These are phyloP conservation scores for Lathyrus aphaca DNA, from an alignment of 306 rosid species.

Conservation along the genomic window DNA sequence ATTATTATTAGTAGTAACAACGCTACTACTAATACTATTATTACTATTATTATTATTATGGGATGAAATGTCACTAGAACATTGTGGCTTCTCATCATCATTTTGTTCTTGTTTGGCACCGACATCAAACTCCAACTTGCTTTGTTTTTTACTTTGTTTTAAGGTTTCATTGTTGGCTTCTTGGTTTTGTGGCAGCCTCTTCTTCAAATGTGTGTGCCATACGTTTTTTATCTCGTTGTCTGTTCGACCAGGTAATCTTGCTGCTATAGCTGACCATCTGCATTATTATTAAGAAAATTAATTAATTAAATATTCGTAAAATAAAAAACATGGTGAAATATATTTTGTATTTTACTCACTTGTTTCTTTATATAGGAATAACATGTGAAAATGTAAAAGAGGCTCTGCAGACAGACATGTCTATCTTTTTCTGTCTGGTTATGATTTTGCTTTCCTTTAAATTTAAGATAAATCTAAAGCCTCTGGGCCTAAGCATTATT, in stretches of 20 bases:
- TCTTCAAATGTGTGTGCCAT: constrained; percentile 94
- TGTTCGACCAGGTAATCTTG: constrained; percentile 81
- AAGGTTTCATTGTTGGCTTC: neutral
- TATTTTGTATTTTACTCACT: too few species aligned
- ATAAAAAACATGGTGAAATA: too few species aligned
- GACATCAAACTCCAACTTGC: constrained; percentile 13
- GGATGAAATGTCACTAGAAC: constrained; percentile 61
- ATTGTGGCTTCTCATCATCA: constrained; percentile 31
- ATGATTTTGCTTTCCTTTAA: constrained; percentile 35
- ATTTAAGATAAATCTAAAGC: constrained; percentile 8
- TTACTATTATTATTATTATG: neutral
- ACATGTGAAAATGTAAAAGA: constrained; percentile 40
- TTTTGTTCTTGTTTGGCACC: constrained; percentile 9
- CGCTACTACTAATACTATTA: neutral
- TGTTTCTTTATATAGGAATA: neutral
- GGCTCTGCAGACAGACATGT: constrained; percentile 40
- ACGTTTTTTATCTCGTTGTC: constrained; percentile 93
- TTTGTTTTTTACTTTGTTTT: constrained; percentile 36
- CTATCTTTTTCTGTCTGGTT: neutral
- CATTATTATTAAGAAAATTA: neutral
- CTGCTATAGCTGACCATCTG: constrained; percentile 95
- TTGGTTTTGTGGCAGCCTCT: constrained; percentile 53
- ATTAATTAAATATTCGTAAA: neutral
- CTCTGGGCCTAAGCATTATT: constrained; percentile 18
- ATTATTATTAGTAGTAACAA: neutral